Percentiles rank a stretch among this genome's conserved stretches.
These are phyloP conservation scores for Monoraphidium neglectum DNA, from an alignment of 139 green algal genomes.

Conservation along the genomic window DNA sequence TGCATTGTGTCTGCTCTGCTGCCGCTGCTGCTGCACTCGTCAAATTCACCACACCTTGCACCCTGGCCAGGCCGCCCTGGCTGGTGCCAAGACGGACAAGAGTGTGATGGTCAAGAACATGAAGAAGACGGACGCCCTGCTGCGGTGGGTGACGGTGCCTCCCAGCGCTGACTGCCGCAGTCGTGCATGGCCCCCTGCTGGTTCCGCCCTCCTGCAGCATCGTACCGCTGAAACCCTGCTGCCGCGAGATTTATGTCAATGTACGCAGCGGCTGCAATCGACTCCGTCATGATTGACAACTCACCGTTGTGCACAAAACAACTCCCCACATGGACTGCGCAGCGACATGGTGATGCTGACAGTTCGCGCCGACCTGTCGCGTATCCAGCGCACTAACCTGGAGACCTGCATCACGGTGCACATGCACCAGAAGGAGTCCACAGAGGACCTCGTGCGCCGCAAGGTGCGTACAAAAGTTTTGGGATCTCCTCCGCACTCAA, in stretches of 20 bases:
- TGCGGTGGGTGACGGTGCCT: neutral
- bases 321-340: neutral
- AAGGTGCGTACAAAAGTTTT: too few species aligned
- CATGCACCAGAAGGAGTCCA: conserved; percentile 97
- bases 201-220: too few species aligned
- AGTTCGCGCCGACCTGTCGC: conserved; percentile 74
- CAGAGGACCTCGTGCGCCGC: conserved; percentile 89
- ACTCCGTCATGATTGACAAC: too few species aligned
- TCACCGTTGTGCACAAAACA: too few species aligned
- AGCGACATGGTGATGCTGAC: conserved; percentile 90
- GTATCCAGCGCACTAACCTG: conserved; percentile 89
- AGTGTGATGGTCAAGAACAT: conserved; percentile 82
- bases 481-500: too few species aligned
- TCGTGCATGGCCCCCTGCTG: too few species aligned
- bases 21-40: neutral
- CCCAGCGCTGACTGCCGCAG: too few species aligned
- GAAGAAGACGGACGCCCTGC: conserved; percentile 69
- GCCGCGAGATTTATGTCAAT: too few species aligned
- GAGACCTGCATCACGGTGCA: conserved; percentile 98
- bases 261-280: too few species aligned
- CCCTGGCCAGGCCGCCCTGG: conserved; percentile 41
- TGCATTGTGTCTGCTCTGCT: neutral
- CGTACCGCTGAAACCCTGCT: too few species aligned
- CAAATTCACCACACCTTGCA: too few species aligned
- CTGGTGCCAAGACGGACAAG: conserved; percentile 84